phyloP scores from a whole-genome alignment of 345 rosid species.

The Eucalyptus sp. region DNA sequence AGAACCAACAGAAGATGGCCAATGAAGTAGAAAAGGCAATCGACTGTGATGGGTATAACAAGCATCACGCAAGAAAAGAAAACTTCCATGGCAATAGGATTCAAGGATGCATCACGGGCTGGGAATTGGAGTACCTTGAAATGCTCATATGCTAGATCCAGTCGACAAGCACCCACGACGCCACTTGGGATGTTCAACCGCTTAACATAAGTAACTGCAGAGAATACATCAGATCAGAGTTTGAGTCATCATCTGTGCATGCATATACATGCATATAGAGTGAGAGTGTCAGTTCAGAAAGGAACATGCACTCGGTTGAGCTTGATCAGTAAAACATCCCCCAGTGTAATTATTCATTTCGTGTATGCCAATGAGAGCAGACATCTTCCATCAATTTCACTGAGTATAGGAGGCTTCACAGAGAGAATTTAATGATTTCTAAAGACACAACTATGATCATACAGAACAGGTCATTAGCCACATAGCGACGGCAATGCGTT shows the following conservation, averaged over 20 bases:
- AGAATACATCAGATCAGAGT: background rate
- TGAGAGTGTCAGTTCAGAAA: background rate
- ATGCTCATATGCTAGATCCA: slow-evolving; percentile 96
- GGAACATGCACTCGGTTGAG: background rate
- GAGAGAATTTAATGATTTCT: background rate
- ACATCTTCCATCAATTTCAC: background rate
- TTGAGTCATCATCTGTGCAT: background rate
- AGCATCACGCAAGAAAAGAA: background rate
- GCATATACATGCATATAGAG: background rate
- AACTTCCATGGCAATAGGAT: background rate
- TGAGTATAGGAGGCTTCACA: background rate
- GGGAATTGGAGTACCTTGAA: slow-evolving; percentile 55
- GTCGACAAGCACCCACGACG: slow-evolving; percentile 93
- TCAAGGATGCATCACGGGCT: background rate
- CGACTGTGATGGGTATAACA: background rate
- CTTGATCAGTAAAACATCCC: background rate
- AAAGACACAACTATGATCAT: background rate
- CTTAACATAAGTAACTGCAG: slow-evolving; percentile 71
- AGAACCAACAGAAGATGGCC: background rate
- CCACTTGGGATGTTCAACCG: slow-evolving; percentile 90
- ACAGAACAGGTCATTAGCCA: background rate
- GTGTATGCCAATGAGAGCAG: background rate
- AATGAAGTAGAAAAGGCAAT: background rate
- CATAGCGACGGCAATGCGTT: background rate
- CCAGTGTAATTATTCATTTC: background rate